Conservation (phyloP, 148 eudicot genomes). For the Diospyros lotus region DNA sequence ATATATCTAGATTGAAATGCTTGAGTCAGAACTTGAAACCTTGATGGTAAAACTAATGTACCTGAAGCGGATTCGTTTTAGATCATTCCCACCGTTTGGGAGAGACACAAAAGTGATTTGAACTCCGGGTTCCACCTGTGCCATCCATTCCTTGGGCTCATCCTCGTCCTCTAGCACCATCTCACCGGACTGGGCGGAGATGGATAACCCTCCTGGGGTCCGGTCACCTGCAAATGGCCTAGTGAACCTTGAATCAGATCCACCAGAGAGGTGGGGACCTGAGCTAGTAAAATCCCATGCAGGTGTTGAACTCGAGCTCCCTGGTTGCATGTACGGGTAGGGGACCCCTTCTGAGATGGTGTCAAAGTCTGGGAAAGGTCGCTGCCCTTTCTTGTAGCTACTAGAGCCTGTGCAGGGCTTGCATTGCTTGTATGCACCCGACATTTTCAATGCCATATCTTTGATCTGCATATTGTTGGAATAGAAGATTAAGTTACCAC, state of each 20-base stretch:
- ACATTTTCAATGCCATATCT: conserved; percentile 88
- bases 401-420: conserved; percentile 64
- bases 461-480: conserved; percentile 59
- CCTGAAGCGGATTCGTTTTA: conserved; percentile 96
- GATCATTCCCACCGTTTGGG: conserved; percentile 89
- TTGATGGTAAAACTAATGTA: conserved; percentile 17
- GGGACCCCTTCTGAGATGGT: conserved; percentile 79
- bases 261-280: conserved; percentile 36
- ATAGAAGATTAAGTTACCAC: background rate
- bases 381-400: conserved; percentile 58
- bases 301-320: conserved; percentile 84
- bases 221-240: conserved; percentile 41
- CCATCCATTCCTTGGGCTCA: conserved; percentile 97
- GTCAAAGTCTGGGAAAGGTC: conserved; percentile 71
- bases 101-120: conserved; percentile 94
- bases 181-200: conserved; percentile 48
- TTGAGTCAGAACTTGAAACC: background rate
- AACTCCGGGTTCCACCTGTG: conserved; percentile 98
- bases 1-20: background rate
- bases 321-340: conserved; percentile 65
- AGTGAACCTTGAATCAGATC: conserved; percentile 59
- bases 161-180: conserved; percentile 72
- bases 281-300: conserved; percentile 79
- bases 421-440: conserved; percentile 60
- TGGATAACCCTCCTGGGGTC: conserved; percentile 42